A percentile compares a stretch with the other conserved stretches of the same genome.
phyloP scores from a whole-genome alignment of 169 alveolate species.

The Cyclospora cayetanensis region DNA sequence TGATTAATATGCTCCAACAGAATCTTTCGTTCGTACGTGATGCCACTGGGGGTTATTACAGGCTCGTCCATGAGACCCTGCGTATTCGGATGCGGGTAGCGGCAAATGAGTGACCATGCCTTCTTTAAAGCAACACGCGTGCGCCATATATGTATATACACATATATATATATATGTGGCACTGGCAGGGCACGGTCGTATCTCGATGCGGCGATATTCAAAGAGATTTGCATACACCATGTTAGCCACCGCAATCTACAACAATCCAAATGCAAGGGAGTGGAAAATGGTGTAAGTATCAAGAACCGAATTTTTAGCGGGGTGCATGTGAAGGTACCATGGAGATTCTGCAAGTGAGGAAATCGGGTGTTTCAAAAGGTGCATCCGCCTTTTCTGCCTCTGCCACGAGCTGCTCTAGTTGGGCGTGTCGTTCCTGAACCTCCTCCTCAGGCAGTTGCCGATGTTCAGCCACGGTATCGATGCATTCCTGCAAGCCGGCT shows the following conservation, averaged over 20 bases:
- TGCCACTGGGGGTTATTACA: slow-evolving; percentile 87
- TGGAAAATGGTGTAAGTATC: no score
- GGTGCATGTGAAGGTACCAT: slow-evolving; percentile 81
- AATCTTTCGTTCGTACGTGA: slow-evolving; percentile 84
- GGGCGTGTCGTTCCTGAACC: slow-evolving; percentile 39
- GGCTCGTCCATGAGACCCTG: slow-evolving; percentile 89
- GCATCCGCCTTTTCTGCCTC: slow-evolving; percentile 75
- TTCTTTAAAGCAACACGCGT: no score
- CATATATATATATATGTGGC: no score
- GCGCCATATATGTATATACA: no score
- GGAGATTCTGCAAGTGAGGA: slow-evolving; percentile 88
- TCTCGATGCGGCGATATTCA: no score
- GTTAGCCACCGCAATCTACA: no score
- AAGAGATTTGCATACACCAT: no score
- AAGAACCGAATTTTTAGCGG: no score
- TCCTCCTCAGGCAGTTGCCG: slow-evolving; percentile 31
- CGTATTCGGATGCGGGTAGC: no score
- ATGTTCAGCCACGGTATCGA: slow-evolving; percentile 34
- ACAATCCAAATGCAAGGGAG: not conserved
- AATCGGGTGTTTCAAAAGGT: slow-evolving; percentile 81
- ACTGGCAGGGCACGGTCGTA: no score
- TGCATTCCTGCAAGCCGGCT: slow-evolving; percentile 60
- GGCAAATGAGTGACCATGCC: no score
- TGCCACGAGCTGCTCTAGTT: slow-evolving; percentile 73
- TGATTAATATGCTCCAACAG: slow-evolving; percentile 82